Evolutionary conservation across 2,329 filamentous ascomycete species (phyloP), one percentile per base, ranked within the genome.

Genomic region (Alternaria dauci): DNA sequence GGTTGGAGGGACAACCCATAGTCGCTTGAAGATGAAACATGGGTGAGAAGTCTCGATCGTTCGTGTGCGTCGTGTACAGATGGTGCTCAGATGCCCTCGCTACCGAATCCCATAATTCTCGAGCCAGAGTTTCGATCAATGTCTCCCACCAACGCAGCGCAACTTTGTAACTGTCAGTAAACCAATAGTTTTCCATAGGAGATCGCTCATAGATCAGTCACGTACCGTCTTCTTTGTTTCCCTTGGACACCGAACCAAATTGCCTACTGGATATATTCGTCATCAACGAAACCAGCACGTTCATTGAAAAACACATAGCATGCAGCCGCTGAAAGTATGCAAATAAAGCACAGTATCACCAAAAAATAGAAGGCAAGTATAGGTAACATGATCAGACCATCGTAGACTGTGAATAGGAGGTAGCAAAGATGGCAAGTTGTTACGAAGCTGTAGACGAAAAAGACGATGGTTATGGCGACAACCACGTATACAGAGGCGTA

Each of bases 1-100:
- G 14, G 32, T 36, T 7, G 32, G 6, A 14, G 0, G 6, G 12
- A n/a, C 5, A 14, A 36, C 32, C 12, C 14, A 36, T 7, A 8
- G 7, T 6, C 14, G 14, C 0, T 36, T 0, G 14, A n/a, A 36
- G 32, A 36, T 0, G 32, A 36, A 36, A 12, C 32, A 36, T 12
- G 2, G 14, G 6, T n/a, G 14, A 3, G 5, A 5, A 7, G 7
- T 16, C 32, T 36, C 16, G 12, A 2, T 16, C 12, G 16, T 36
- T 0, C 0, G 0, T n/a, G 32, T 16, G 14, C 1, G 16, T 14
- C 6, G 32, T 12, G 32, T 36, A 0, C 6, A 1, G 0, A 16
- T 16, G 4, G 14, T 36, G 12, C 14, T 5, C 32, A 36, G 0
- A 5, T 36, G 0, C 0, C 32, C 14, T 36, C 32, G 32, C 32